phyloP scores from a whole-genome alignment of 1,284 basidiomycete genomes.

The Cutaneotrichosporon sp. region DNA sequence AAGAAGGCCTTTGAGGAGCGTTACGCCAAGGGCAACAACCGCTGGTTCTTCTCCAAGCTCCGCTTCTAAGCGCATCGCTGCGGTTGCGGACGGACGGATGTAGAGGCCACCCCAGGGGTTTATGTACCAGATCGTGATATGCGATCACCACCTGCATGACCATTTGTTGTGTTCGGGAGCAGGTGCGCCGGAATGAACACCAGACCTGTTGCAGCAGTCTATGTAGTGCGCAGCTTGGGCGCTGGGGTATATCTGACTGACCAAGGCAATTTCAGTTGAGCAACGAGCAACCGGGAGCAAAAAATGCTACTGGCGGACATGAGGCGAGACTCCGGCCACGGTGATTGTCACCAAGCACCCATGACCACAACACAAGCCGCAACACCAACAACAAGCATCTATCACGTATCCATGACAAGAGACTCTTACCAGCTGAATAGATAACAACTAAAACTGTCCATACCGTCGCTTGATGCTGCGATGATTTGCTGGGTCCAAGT shows the following conservation, averaged over 20 bases:
- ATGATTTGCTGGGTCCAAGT: neutral
- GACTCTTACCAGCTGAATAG: neutral
- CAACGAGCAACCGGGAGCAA: neutral
- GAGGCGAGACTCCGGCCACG: neutral
- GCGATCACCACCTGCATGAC: slow-evolving; percentile 28
- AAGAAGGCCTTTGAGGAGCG: slow-evolving; percentile 94
- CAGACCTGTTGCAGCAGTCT: neutral
- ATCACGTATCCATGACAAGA: neutral
- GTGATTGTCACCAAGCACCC: too few relatives aligned
- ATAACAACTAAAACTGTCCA: neutral
- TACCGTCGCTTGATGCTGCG: neutral
- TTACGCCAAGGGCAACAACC: slow-evolving; percentile 87
- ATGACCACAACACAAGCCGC: neutral
- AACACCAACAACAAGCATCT: neutral
- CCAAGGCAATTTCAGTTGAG: too few relatives aligned
- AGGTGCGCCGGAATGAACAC: neutral
- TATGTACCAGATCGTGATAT: slow-evolving; percentile 28
- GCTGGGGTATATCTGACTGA: too few relatives aligned
- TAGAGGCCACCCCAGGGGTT: slow-evolving; percentile 17
- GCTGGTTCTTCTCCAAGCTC: slow-evolving; percentile 65
- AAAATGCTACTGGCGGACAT: neutral
- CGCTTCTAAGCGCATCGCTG: slow-evolving; percentile 38
- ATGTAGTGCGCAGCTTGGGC: too few relatives aligned
- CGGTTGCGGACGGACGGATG: neutral
- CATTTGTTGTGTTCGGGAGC: neutral